Evolutionary conservation across 1,284 basidiomycete genomes (phyloP).

Genomic region (Heterobasidion parviporum): DNA sequence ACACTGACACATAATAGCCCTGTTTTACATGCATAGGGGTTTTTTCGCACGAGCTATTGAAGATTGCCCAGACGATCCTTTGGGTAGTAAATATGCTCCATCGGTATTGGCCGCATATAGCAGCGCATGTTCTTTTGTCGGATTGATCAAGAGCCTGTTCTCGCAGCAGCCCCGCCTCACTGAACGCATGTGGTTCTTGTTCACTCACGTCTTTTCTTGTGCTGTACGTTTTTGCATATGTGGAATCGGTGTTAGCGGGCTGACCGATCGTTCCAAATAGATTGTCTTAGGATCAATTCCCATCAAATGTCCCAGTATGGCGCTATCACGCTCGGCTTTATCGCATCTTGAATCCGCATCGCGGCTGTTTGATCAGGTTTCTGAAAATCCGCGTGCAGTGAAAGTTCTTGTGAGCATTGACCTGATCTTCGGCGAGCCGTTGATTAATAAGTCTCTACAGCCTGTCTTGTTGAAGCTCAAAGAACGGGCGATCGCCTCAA

Average conservation of each 20-base stretch:
- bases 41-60: slow-evolving; percentile 65
- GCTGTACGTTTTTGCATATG: slow-evolving; percentile 36
- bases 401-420: slow-evolving; percentile 47
- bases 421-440: not conserved
- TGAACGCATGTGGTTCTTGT: slow-evolving; percentile 66
- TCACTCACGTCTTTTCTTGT: slow-evolving; percentile 67
- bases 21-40: slow-evolving; percentile 67
- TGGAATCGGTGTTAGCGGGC: not conserved
- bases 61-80: slow-evolving; percentile 51
- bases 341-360: slow-evolving; percentile 55
- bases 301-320: slow-evolving; percentile 49
- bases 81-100: slow-evolving; percentile 60
- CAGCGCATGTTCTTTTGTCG: slow-evolving; percentile 61
- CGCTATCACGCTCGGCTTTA: slow-evolving; percentile 51
- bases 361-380: slow-evolving; percentile 46
- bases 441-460: slow-evolving; percentile 21
- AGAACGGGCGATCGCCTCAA: slow-evolving; percentile 32
- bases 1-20: slow-evolving; percentile 26
- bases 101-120: slow-evolving; percentile 60
- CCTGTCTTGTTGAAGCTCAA: slow-evolving; percentile 51
- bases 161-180: slow-evolving; percentile 57
- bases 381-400: slow-evolving; percentile 40
- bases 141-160: slow-evolving; percentile 51
- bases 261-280: slow-evolving; percentile 23
- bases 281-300: slow-evolving; percentile 64